A percentile compares a stretch with the other conserved stretches of the same genome.
Evolutionary conservation across 768 basidiomycete species (phyloP).

Genomic region (Tephrocybe sp.): DNA sequence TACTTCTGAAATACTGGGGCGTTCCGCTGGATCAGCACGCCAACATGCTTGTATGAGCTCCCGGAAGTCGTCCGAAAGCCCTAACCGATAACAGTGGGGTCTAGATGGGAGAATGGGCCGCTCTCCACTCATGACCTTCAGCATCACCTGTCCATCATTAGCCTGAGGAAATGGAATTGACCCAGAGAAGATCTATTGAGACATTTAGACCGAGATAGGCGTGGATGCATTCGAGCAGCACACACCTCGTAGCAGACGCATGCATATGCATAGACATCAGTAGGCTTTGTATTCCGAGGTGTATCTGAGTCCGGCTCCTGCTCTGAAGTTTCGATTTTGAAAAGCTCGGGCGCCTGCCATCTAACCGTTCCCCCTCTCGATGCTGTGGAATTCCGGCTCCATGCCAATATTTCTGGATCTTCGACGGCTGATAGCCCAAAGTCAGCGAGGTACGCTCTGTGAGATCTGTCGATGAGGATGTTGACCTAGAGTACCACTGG

Average conservation of each 20-base stretch:
- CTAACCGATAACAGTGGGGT: neutral
- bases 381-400: slow-evolving; percentile 11
- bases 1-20: neutral
- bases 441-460: slow-evolving; percentile 22
- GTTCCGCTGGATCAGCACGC: neutral
- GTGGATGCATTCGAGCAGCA: neutral
- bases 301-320: neutral
- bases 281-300: slow-evolving; percentile 10
- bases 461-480: slow-evolving; percentile 18
- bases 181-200: neutral
- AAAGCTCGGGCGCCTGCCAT: slow-evolving; percentile 24
- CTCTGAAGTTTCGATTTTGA: slow-evolving; percentile 5
- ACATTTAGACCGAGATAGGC: neutral
- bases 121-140: slow-evolving; percentile 1
- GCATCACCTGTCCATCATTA: neutral
- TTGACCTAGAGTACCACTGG: slow-evolving; percentile 16
- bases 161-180: neutral
- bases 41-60: neutral
- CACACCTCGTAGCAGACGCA: slow-evolving; percentile 1
- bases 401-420: slow-evolving; percentile 11
- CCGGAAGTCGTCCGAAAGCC: neutral
- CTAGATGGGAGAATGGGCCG: neutral
- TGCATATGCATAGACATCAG: slow-evolving; percentile 19
- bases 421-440: slow-evolving; percentile 21
- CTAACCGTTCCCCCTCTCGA: slow-evolving; percentile 13